Base-by-base conservation (phyloP, 176 grass and related monocot species). In the Urochloa ruziziensis region DNA sequence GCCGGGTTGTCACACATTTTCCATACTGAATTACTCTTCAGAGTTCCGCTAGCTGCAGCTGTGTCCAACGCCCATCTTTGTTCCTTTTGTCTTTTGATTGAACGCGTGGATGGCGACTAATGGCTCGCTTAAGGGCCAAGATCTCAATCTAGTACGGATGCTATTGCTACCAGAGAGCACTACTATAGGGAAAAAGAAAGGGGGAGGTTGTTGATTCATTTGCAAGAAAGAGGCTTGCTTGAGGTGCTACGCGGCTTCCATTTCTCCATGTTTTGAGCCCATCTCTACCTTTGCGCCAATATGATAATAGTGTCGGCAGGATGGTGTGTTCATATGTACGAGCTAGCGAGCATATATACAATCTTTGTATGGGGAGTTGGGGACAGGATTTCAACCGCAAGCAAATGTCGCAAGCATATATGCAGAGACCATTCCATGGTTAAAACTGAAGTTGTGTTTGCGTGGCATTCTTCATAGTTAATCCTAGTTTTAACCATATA, bases 111-210 rank as follows among this genome's bases (percentile, higher is more conserved):
- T 33, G 42, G 40, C 18, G 58, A 63, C 76, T 63, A 54, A 37
- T 57, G 16, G 11, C 28, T 64, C 59, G 76, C 59, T 79, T 79
- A 23, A 32, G 23, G 47, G 34, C 17, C 29, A 79, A 79, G 17
- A 32, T 63, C 75, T 63, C 39, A 78, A 46, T 78, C 57, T 78
- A 79, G 76, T 33, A 48, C 59, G 33, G 27, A 30, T 32, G 10
- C 58, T 75, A 16, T 0, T 3, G 49, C 49, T 24, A 5, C 32
- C 33, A 25, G 72, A 69, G 36, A n/a, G 66, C 36, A 43, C 66
- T n/a, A 42, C 1, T 21, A 30, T 7, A 6, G 28, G 42, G 12
- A 21, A 14, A 32, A 6, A 77, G 14, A 3, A 37, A 18, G 11
- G 24, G 37, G 72, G 16, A 27, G 24, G 34, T 16, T 59, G 35